phyloP scores from a whole-genome alignment of 1,284 basidiomycete species.

The Microbotryum scabiosae region DNA sequence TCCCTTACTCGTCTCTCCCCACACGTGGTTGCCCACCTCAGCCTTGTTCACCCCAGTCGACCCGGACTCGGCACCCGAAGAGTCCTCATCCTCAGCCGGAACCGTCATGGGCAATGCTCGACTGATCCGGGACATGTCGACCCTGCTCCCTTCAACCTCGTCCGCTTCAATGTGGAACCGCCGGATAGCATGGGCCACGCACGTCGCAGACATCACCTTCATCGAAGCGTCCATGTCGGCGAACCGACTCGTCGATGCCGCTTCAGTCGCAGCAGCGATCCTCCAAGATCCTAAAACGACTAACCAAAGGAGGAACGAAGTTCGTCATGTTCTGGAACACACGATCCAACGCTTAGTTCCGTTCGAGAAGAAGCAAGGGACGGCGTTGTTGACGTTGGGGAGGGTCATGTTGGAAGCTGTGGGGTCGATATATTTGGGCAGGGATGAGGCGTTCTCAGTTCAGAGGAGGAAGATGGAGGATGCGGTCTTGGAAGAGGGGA shows the following conservation, averaged over 20 bases:
- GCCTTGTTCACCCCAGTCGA: conserved; percentile 31
- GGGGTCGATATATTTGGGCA: conserved; percentile 19
- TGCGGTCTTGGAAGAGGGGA: conserved; percentile 41
- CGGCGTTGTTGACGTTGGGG: conserved; percentile 19
- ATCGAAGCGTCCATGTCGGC: conserved; percentile 23
- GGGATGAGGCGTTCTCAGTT: conserved; percentile 11
- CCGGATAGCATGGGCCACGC: conserved; percentile 25
- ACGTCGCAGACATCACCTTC: conserved; percentile 29
- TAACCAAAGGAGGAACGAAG: conserved; percentile 2
- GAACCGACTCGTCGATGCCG: conserved; percentile 24
- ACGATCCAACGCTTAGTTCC: conserved; percentile 21
- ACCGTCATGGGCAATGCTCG: conserved; percentile 29
- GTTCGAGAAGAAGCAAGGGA: conserved; percentile 24
- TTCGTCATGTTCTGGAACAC: conserved; percentile 21
- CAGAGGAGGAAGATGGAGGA: conserved; percentile 27
- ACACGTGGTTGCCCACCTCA: background rate
- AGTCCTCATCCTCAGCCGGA: conserved; percentile 4
- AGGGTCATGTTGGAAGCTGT: conserved; percentile 26
- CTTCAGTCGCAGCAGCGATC: conserved; percentile 9
- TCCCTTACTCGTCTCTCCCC: background rate
- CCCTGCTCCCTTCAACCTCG: conserved; percentile 21
- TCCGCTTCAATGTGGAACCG: conserved; percentile 13
- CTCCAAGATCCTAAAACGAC: conserved; percentile 10
- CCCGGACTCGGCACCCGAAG: conserved; percentile 7
- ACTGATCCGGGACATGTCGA: conserved; percentile 22